These are phyloP conservation scores for Apophysomyces variabilis DNA, from an alignment of 371 early-diverging fungal genomes.

Conservation along the genomic window DNA sequence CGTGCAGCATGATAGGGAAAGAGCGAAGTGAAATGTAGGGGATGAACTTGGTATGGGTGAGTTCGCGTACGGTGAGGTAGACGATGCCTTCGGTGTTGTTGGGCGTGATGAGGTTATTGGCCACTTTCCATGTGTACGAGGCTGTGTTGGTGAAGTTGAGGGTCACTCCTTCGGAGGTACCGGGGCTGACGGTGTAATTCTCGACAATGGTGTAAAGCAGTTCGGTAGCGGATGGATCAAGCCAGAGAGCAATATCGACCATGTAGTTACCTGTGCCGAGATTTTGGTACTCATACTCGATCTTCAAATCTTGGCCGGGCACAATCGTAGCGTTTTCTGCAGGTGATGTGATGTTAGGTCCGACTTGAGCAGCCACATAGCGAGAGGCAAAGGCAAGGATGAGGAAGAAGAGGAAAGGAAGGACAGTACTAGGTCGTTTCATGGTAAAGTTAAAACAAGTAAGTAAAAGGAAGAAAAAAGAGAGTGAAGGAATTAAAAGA, in stretches of 20 bases:
- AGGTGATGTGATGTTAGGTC: conserved; percentile 35
- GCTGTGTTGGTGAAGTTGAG: conserved; percentile 26
- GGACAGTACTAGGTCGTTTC: background rate
- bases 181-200: conserved; percentile 23
- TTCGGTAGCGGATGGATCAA: conserved; percentile 18
- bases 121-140: conserved; percentile 45
- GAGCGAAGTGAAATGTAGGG: conserved; percentile 1
- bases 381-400: background rate
- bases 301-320: conserved; percentile 34
- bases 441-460: background rate
- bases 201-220: conserved; percentile 27
- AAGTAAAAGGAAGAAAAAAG: conserved; percentile 4
- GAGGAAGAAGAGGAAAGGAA: conserved; percentile 8
- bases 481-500: conserved; percentile 1
- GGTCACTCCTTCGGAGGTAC: conserved; percentile 39
- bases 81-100: conserved; percentile 32
- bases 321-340: conserved; percentile 32
- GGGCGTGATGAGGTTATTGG: conserved; percentile 34
- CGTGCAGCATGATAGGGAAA: conserved; percentile 14
- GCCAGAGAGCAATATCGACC: conserved; percentile 38
- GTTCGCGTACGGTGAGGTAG: conserved; percentile 33
- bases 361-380: conserved; percentile 35
- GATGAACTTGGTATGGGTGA: conserved; percentile 10
- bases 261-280: conserved; percentile 42
- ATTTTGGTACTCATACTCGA: conserved; percentile 41